phyloP scores from a whole-genome alignment of 1,139 yeast genomes.

The Geotrichum phurueaensis region DNA sequence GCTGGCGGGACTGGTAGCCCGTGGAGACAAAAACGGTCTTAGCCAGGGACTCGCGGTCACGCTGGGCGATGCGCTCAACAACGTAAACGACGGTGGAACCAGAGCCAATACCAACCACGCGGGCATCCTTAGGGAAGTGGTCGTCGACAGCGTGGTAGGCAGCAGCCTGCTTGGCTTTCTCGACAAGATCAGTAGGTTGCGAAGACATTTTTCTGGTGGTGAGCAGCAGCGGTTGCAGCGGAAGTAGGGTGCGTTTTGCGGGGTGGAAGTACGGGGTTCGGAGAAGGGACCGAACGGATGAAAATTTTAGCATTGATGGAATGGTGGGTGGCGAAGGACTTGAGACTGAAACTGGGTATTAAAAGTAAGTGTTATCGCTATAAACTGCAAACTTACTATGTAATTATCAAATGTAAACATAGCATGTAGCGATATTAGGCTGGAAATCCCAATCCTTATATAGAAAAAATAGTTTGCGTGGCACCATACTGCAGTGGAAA shows the following conservation, averaged over 20 bases:
- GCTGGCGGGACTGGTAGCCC: slow-evolving; percentile 88
- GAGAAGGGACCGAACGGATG: background rate
- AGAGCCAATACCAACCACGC: slow-evolving; percentile 87
- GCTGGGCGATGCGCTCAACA: slow-evolving; percentile 86
- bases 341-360: background rate
- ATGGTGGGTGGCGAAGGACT: background rate
- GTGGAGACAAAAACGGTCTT: slow-evolving; percentile 74
- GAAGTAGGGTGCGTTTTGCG: background rate
- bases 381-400: background rate
- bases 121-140: slow-evolving; percentile 64
- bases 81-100: slow-evolving; percentile 96
- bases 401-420: background rate
- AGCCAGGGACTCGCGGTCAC: slow-evolving; percentile 46
- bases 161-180: slow-evolving; percentile 73
- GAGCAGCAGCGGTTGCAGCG: background rate
- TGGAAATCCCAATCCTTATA: background rate
- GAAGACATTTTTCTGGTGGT: background rate
- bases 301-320: background rate
- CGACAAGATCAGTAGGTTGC: slow-evolving; percentile 32
- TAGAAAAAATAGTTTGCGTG: background rate
- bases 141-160: slow-evolving; percentile 92
- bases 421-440: background rate
- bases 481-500: background rate
- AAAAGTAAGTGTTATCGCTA: background rate
- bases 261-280: background rate